These are phyloP conservation scores for Penicillium sp. DNA, from an alignment of 2,329 filamentous ascomycete species.

Conservation along the genomic window DNA sequence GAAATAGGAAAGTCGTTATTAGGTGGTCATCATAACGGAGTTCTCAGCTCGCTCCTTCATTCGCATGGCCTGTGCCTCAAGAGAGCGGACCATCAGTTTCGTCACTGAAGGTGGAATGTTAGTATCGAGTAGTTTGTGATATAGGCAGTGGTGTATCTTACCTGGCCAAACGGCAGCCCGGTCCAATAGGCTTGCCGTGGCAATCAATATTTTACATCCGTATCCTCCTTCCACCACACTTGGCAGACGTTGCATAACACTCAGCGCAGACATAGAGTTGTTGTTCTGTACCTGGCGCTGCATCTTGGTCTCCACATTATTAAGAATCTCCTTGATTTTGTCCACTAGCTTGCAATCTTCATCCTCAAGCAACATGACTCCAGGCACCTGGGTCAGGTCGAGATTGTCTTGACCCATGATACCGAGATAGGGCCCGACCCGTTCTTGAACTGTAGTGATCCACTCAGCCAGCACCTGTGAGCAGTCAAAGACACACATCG, in stretches of 20 bases:
- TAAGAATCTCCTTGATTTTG: conserved; percentile 78
- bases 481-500: conserved; percentile 91
- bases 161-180: conserved; percentile 91
- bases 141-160: conserved; percentile 45
- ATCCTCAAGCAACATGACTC: conserved; percentile 85
- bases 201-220: conserved; percentile 77
- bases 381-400: conserved; percentile 76
- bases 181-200: conserved; percentile 83
- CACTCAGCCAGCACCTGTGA: conserved; percentile 92
- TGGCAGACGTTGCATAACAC: conserved; percentile 54
- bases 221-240: conserved; percentile 69
- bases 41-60: conserved; percentile 59
- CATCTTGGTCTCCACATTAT: conserved; percentile 77
- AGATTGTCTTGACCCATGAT: conserved; percentile 81
- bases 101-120: conserved; percentile 51
- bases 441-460: conserved; percentile 89
- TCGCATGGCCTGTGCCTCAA: conserved; percentile 64
- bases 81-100: conserved; percentile 66
- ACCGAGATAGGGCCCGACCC: conserved; percentile 85
- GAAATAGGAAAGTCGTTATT: conserved; percentile 11
- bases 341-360: conserved; percentile 83
- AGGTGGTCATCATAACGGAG: conserved; percentile 31
- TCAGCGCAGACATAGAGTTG: conserved; percentile 53
- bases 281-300: conserved; percentile 58
- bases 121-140: background rate